Evolutionary conservation across 345 rosid species (phyloP), one percentile per base, ranked within the genome.

Genomic region (Salix arbutifolia): DNA sequence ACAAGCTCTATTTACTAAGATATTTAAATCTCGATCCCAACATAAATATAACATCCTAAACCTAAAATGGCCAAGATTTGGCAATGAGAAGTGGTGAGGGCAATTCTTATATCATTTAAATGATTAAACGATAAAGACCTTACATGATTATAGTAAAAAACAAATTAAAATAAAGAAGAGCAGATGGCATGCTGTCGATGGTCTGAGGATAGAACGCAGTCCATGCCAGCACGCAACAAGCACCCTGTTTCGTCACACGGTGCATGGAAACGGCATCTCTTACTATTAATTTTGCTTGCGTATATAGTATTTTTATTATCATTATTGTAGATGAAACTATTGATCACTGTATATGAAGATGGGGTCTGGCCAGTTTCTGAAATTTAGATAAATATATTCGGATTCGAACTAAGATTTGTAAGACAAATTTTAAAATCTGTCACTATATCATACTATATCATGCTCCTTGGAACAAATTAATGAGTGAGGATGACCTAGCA

Each of bases 221-320:
- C 84, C 91, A 83, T 85, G 88, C 14, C 3, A 40, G 46, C 91
- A 86, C 87, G 91, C 88, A 85, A 88, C 82, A 52, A n/a, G 3
- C 62, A 1, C 5, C 38, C 72, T 56, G 14, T 75, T 76, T 76
- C 86, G 86, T 84, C 89, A 78, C 72, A 50, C 65, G 48, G 44
- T 80, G 84, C 87, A 82, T 84, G 80, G 81, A 14, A 42, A 5
- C n/a, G 67, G 19, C 60, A 66, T 65, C 44, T 12, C 65, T 6
- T 73, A 6, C 17, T 30, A 14, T 18, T 10, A 50, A 56, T 69
- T 25, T 28, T 58, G 30, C 61, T 78, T 40, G 58, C 74, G 65
- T 70, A 52, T 13, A 4, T 35, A 64, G 53, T 65, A 37, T 71
- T 65, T 21, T 44, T 28, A 21, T 66, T 31, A 5, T 28, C 48